Evolutionary conservation across 768 basidiomycete species (phyloP).

Genomic region (Leccinum obscurum): DNA sequence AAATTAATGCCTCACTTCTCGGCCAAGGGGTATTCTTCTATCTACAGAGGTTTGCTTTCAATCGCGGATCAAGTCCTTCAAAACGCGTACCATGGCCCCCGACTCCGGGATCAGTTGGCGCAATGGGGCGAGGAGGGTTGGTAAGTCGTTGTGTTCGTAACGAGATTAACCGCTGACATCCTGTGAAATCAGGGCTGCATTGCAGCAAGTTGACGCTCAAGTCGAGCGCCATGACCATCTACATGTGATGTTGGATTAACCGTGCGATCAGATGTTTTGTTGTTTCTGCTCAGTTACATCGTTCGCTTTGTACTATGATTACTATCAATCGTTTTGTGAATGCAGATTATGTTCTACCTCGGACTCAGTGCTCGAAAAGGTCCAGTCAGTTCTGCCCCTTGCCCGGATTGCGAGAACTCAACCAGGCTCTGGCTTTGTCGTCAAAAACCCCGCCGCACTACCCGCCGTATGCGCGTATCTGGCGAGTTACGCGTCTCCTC

Average conservation of each 20-base stretch:
- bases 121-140: not conserved
- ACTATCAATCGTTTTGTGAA: too few species aligned
- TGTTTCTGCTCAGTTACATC: too few species aligned
- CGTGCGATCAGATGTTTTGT: too few species aligned
- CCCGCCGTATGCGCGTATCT: slow-evolving; percentile 33
- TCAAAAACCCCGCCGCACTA: slow-evolving; percentile 25
- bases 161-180: too few species aligned
- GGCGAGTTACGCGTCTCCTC: slow-evolving; percentile 24
- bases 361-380: slow-evolving; percentile 23
- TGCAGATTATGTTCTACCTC: not conserved
- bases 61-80: not conserved
- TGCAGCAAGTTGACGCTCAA: too few species aligned
- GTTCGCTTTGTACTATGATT: too few species aligned
- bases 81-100: not conserved
- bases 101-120: not conserved
- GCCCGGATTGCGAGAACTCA: slow-evolving; percentile 24
- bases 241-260: too few species aligned
- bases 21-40: not conserved
- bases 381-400: slow-evolving; percentile 23
- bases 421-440: slow-evolving; percentile 29
- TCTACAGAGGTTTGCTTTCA: not conserved
- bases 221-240: too few species aligned
- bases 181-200: too few species aligned
- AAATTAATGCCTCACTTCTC: not conserved
- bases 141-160: not conserved